Conservation (phyloP, 2,329 filamentous ascomycete species). For the Herpomyces periplanetae region DNA sequence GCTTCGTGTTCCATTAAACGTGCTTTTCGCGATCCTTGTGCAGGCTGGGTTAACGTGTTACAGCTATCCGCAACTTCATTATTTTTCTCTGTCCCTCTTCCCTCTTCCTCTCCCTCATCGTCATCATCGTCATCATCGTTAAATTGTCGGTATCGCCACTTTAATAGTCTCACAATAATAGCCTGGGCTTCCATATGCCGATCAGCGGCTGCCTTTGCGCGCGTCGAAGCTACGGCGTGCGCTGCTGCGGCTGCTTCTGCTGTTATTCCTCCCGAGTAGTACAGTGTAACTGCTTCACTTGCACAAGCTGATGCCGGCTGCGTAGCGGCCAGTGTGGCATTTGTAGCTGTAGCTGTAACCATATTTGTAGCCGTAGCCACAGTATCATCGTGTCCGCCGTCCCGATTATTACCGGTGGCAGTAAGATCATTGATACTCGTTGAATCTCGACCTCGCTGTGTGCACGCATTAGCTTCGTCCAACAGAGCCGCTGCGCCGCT, state of each 20-base stretch:
- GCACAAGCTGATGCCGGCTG: slow-evolving; percentile 78
- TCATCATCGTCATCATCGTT: too few species aligned
- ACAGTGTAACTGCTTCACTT: slow-evolving; percentile 56
- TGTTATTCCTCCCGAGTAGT: too few species aligned
- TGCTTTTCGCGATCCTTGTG: slow-evolving; percentile 91
- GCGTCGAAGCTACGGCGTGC: too few species aligned
- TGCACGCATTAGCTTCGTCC: slow-evolving; percentile 81
- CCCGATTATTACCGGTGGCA: too few species aligned
- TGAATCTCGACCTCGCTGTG: slow-evolving; percentile 49
- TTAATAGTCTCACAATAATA: slow-evolving; percentile 87
- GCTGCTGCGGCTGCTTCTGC: too few species aligned
- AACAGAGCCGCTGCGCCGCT: too few species aligned
- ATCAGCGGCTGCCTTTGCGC: too few species aligned
- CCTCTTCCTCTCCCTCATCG: slow-evolving; percentile 44
- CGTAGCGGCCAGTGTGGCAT: slow-evolving; percentile 71
- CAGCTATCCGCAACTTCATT: slow-evolving; percentile 50
- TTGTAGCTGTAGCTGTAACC: slow-evolving; percentile 33
- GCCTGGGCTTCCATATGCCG: slow-evolving; percentile 87
- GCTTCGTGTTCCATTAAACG: slow-evolving; percentile 7
- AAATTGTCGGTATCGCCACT: too few species aligned
- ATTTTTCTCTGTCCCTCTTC: slow-evolving; percentile 70
- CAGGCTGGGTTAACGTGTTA: slow-evolving; percentile 47
- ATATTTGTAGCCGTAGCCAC: slow-evolving; percentile 44
- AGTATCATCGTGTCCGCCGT: too few species aligned
- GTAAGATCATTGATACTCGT: too few species aligned